Base-by-base conservation (phyloP, 2,329 filamentous ascomycete genomes). In the Arachnomyces sp. region DNA sequence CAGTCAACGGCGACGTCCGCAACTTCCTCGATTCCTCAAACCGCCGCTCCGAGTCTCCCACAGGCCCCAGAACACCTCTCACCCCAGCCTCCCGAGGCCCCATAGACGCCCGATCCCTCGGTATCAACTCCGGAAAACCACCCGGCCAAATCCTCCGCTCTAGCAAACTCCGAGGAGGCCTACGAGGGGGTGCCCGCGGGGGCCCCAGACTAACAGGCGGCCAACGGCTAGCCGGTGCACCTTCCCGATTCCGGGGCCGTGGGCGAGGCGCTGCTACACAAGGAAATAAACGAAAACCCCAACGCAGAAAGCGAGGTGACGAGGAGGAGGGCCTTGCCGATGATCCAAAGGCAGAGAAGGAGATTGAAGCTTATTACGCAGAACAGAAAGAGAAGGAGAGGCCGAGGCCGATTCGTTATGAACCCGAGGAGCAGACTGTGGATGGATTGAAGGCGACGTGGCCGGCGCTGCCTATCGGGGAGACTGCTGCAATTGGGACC, bases 91-190 rank as follows among this genome's bases (percentile, higher is more conserved):
- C 56, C 29, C 54, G 52, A 31, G 53, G 57, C 18, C 49, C 52
- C 14, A 39, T 65, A 39, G 62, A 65, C 46, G 61, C 61, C 11
- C 52, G 62, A 35, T 57, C 60, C 6, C 53, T 65, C 18, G 60
- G 36, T 2, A 12, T 35, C 7, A 31, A 25, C n/a, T 40, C 49
- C 18, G 51, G 50, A 39, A 51, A 47, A 28, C 47, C 53, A n/a
- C 50, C 52, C 13, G 43, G 51, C 7, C 56, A 57, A 36, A 46
- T 65, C 28, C 51, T 65, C 15, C 59, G 55, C 33, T 52, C 49
- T 25, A 52, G 56, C 4, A 48, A 50, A 17, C 38, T 55, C 20
- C 55, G 51, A 2, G 20, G 28, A 31, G 50, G 39, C 30, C 42
- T 49, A 33, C 52, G 49, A 31, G 43, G 41, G 7, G 44, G 50